Evolutionary conservation across 257 asterid species (phyloP).

Genomic region (Ligustrum vulgare): DNA sequence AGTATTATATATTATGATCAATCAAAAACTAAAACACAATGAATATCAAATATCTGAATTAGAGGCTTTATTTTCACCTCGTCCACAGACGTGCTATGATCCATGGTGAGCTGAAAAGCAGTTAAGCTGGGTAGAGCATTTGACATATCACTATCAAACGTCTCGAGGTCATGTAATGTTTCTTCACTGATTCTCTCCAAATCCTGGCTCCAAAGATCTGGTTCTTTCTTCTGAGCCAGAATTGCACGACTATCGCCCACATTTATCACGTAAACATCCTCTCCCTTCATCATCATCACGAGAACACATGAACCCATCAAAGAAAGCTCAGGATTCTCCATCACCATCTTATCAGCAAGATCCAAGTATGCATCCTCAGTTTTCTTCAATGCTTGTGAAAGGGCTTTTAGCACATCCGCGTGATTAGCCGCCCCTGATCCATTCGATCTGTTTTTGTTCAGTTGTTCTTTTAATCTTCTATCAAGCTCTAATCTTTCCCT

Average conservation of each 20-base stretch:
- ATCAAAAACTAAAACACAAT: conserved; percentile 14
- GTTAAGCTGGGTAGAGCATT: conserved; percentile 45
- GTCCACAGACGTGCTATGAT: conserved; percentile 82
- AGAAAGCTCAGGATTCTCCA: conserved; percentile 90
- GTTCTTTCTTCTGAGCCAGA: conserved; percentile 71
- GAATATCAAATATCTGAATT: neutral
- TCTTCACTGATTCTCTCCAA: conserved; percentile 93
- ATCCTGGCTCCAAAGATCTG: conserved; percentile 93
- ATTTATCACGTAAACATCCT: conserved; percentile 87
- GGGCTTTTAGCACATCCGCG: conserved; percentile 72
- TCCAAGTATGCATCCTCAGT: conserved; percentile 83
- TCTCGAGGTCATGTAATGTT: conserved; percentile 73
- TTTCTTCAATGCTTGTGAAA: conserved; percentile 68
- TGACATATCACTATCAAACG: conserved; percentile 46
- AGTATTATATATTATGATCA: conserved; percentile 18
- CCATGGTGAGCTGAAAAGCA: conserved; percentile 79
- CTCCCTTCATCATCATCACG: conserved; percentile 95
- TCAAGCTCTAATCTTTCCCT: conserved; percentile 92
- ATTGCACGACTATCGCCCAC: conserved; percentile 98
- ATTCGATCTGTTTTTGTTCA: conserved; percentile 38
- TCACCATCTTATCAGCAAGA: conserved; percentile 72
- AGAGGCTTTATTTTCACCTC: conserved; percentile 51
- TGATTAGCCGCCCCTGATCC: conserved; percentile 50
- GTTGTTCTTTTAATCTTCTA: conserved; percentile 64
- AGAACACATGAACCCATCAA: conserved; percentile 98